Evolutionary conservation across 2,329 filamentous ascomycete genomes (phyloP).

Genomic region (Dothideomycetes sp.): DNA sequence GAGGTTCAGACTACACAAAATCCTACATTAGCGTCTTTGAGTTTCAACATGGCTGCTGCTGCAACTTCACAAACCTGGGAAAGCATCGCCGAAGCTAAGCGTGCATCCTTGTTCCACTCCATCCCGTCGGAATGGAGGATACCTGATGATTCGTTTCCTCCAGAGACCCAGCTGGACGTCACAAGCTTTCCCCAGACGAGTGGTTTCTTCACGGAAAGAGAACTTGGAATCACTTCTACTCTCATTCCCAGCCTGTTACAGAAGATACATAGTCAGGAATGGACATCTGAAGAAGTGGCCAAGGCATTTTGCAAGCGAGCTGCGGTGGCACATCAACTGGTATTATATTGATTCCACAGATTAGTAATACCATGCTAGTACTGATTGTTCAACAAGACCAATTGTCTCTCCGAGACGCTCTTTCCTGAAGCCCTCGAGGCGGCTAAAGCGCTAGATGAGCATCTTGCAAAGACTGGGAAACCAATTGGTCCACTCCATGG

Average conservation of each 20-base stretch:
- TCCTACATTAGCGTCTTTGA: background rate
- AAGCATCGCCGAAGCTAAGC: conserved; percentile 6
- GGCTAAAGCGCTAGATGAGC: conserved; percentile 42
- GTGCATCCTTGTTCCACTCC: conserved; percentile 20
- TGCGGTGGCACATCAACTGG: conserved; percentile 44
- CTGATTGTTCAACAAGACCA: conserved; percentile 31
- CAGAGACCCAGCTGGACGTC: conserved; percentile 44
- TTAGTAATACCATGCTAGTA: background rate
- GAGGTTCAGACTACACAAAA: too few species aligned
- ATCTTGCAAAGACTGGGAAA: conserved; percentile 34
- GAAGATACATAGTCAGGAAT: conserved; percentile 29
- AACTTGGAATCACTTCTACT: conserved; percentile 39
- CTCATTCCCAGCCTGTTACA: conserved; percentile 29
- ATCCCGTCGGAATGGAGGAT: conserved; percentile 51
- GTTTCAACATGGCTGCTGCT: background rate
- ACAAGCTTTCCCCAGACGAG: conserved; percentile 44
- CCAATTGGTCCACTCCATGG: conserved; percentile 56
- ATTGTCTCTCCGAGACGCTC: conserved; percentile 49
- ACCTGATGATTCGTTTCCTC: conserved; percentile 41
- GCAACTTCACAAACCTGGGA: conserved; percentile 3
- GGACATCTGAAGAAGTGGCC: conserved; percentile 42
- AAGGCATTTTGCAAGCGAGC: conserved; percentile 44
- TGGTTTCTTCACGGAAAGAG: conserved; percentile 46
- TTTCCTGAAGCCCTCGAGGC: conserved; percentile 41
- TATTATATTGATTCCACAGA: conserved; percentile 14